Evolutionary conservation across 768 basidiomycete species (phyloP).

Genomic region (Trametes cubensis): DNA sequence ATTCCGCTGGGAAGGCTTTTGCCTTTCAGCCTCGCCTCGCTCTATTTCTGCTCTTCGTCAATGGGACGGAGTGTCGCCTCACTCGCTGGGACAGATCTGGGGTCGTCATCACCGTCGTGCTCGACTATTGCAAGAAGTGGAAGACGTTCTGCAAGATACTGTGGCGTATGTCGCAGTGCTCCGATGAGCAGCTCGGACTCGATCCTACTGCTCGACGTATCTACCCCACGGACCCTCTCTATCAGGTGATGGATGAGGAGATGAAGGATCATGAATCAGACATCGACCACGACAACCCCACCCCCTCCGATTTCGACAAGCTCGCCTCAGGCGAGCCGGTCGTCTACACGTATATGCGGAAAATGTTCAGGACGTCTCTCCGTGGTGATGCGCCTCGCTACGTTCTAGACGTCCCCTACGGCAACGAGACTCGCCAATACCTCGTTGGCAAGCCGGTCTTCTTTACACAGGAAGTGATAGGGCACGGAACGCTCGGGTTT

Average conservation of each 20-base stretch:
- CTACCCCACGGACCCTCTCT: background rate
- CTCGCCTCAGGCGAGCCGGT: background rate
- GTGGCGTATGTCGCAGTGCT: background rate
- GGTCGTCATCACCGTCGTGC: background rate
- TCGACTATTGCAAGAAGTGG: slow-evolving; percentile 1
- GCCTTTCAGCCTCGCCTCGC: slow-evolving; percentile 7
- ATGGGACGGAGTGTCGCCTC: background rate
- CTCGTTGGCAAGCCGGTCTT: slow-evolving; percentile 6
- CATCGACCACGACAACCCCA: background rate
- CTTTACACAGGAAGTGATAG: background rate
- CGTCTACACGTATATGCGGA: slow-evolving; percentile 4
- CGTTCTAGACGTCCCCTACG: background rate
- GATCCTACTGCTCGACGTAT: slow-evolving; percentile 1
- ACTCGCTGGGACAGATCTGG: slow-evolving; percentile 17
- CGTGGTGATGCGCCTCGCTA: background rate
- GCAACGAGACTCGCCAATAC: background rate
- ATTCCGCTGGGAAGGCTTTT: background rate
- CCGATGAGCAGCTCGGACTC: background rate
- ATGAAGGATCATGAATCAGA: background rate
- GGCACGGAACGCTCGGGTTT: slow-evolving; percentile 11
- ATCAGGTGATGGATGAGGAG: background rate
- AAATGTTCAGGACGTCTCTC: slow-evolving; percentile 7
- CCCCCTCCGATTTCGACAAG: background rate
- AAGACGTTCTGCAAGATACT: background rate
- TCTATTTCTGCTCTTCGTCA: slow-evolving; percentile 2